Percentiles rank a stretch among this genome's conserved stretches.
Evolutionary conservation across 2,329 filamentous ascomycete species (phyloP).

Genomic region (Aspergillaceae sp.): DNA sequence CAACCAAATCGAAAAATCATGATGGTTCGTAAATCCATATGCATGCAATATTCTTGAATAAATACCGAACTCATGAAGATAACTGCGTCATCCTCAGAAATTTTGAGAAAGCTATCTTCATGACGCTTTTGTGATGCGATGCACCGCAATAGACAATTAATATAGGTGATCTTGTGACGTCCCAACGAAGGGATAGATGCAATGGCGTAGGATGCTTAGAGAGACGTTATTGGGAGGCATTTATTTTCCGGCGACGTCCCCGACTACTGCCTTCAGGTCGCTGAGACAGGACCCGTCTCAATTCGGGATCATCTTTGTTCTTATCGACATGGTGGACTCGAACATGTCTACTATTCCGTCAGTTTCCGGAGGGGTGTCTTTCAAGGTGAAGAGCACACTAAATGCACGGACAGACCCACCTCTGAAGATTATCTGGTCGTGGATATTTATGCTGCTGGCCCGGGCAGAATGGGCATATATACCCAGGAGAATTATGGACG

Average conservation of each 20-base stretch:
- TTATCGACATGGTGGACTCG: slow-evolving; percentile 86
- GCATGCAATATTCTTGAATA: background rate
- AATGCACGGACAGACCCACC: slow-evolving; percentile 46
- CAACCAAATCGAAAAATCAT: background rate
- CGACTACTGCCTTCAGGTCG: slow-evolving; percentile 75
- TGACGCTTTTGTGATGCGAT: background rate
- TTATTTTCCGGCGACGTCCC: slow-evolving; percentile 60
- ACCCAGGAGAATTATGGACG: slow-evolving; percentile 89
- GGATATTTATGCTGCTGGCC: slow-evolving; percentile 92
- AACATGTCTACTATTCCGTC: slow-evolving; percentile 62
- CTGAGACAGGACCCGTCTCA: slow-evolving; percentile 79
- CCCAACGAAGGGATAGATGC: too few relatives aligned
- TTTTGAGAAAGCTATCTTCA: slow-evolving; percentile 3
- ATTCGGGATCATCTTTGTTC: slow-evolving; percentile 70
- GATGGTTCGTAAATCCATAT: background rate
- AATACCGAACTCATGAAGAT: background rate
- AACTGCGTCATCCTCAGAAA: slow-evolving; percentile 4
- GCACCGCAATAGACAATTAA: too few relatives aligned
- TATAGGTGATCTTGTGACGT: too few relatives aligned
- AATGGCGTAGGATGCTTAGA: too few relatives aligned
- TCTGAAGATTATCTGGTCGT: slow-evolving; percentile 87
- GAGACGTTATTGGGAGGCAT: slow-evolving; percentile 3
- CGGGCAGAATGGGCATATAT: slow-evolving; percentile 91
- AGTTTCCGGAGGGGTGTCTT: background rate
- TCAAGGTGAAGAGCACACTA: too few relatives aligned